Conservation (phyloP, 805 yeast genomes). For the Priceomyces carsonii region DNA sequence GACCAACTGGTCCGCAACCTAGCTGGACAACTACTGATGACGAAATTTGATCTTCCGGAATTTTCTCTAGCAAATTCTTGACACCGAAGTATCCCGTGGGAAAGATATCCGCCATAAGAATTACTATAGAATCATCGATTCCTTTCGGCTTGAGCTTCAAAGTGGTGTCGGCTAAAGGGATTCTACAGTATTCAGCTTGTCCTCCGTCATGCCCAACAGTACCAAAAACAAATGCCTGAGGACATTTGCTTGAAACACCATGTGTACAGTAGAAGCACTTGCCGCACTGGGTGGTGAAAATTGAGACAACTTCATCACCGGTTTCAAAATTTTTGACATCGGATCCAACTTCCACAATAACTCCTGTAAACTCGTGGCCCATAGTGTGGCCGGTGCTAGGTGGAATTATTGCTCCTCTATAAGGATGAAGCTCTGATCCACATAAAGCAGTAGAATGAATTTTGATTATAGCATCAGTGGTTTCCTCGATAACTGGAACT, state of each 20-base stretch:
- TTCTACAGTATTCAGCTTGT: constrained; percentile 3
- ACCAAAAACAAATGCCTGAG: constrained; percentile 2
- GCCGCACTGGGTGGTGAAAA: constrained; percentile 1
- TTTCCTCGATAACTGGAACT: not conserved
- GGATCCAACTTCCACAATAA: constrained; percentile 57
- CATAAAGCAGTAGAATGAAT: not conserved
- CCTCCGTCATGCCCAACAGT: constrained; percentile 5
- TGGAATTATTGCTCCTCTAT: constrained; percentile 2
- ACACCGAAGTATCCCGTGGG: constrained; percentile 3
- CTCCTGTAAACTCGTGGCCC: constrained; percentile 72
- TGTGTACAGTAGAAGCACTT: constrained; percentile 2
- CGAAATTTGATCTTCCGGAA: not conserved
- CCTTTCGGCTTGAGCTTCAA: constrained; percentile 2
- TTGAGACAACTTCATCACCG: constrained; percentile 63
- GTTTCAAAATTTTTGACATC: constrained; percentile 49
- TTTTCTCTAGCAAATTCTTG: not conserved
- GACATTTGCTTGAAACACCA: constrained; percentile 1
- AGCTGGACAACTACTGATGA: not conserved
- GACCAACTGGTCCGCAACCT: constrained; percentile 5
- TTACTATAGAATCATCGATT: not conserved
- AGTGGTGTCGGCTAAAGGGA: constrained; percentile 1
- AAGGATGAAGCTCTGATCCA: constrained; percentile 4
- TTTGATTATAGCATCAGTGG: constrained; percentile 1
- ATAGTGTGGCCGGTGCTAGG: constrained; percentile 5
- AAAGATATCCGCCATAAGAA: constrained; percentile 3